Base-by-base conservation (phyloP, 192 early-diverging fungal genomes). In the Mortierella alpina region DNA sequence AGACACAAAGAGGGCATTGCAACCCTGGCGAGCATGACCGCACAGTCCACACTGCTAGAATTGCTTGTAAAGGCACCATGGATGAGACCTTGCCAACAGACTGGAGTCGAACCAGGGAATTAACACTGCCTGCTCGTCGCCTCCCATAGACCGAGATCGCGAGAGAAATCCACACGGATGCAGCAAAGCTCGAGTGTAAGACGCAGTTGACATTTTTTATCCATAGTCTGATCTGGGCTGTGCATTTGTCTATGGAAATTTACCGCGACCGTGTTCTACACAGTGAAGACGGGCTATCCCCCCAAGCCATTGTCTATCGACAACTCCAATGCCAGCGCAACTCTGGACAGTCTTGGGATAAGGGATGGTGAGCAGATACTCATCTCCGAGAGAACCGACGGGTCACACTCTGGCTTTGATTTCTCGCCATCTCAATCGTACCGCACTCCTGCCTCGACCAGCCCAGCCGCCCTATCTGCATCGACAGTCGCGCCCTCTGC, bases 241-340 rank as follows among this genome's bases (percentile, higher is more conserved):
- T 42, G 6, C 12, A 22, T 6, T 50, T 57, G 1, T 11, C 5
- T 55, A 44, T 20, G 23, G 15, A 39, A 23, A 41, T 40, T 40
- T 12, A 31, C 42, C 2, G 0, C 6, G 18, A 23, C 22, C 53
- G n/a, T 56, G 14, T 59, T 23, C 20, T 13, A 40, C 40, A 66
- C 58, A 83, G 82, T 83, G 59, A 83, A 83, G 53, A 63, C 62
- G n/a, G 82, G 82, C 15, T 83, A 83, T 47, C 82, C 82, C 50
- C 82, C 74, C 14, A 70, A 72, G 54, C 22, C 61, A 3, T 20
- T 73, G 13, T 39, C 47, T 14, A 67, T 68, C n/a, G 48, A 71
- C 23, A 42, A 68, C 39, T 31, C 75, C 14, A 57, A 47, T 39
- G 63, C 68, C 7, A 48, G 42, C 5, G 52, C 53, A 7, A 59